A percentile compares a stretch with the other conserved stretches of the same genome.
Evolutionary conservation across 768 basidiomycete genomes (phyloP).

Genomic region (Trametes cubensis): DNA sequence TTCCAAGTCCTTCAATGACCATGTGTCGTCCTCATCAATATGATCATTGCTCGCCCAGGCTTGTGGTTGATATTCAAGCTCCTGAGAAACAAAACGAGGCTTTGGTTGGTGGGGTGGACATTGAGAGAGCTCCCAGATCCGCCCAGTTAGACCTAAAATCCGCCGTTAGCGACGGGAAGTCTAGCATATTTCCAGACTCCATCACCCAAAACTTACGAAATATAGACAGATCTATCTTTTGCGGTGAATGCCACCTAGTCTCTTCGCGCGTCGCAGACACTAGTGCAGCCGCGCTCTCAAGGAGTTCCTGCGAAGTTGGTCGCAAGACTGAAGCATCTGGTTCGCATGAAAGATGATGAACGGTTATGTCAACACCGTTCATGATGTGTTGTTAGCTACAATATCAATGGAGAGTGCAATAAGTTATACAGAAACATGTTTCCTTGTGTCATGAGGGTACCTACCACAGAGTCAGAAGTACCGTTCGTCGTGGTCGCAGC

Average conservation of each 20-base stretch:
- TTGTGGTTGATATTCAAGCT: not conserved
- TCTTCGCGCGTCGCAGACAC: not conserved
- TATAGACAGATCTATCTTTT: not conserved
- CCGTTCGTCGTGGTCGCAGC: too few relatives aligned
- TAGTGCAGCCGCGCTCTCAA: not conserved
- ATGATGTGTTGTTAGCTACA: not conserved
- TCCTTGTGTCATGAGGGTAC: too few relatives aligned
- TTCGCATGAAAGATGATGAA: not conserved
- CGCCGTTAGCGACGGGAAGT: not conserved
- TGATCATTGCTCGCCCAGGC: conserved; percentile 5
- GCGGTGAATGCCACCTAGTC: not conserved
- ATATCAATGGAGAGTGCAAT: too few relatives aligned
- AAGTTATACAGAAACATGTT: too few relatives aligned
- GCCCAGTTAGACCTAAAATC: too few relatives aligned
- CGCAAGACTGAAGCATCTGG: not conserved
- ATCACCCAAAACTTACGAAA: not conserved
- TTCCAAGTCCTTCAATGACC: conserved; percentile 13
- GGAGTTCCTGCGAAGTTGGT: not conserved
- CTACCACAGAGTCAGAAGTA: too few relatives aligned
- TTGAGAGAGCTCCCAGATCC: too few relatives aligned
- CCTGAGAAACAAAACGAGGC: too few relatives aligned
- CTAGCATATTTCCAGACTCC: not conserved
- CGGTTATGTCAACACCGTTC: not conserved
- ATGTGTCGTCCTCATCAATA: conserved; percentile 5
- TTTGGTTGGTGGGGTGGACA: too few relatives aligned